Evolutionary conservation across 2,329 filamentous ascomycete genomes (phyloP), one percentile per base, ranked within the genome.

Genomic region (Dactylellina sp.): DNA sequence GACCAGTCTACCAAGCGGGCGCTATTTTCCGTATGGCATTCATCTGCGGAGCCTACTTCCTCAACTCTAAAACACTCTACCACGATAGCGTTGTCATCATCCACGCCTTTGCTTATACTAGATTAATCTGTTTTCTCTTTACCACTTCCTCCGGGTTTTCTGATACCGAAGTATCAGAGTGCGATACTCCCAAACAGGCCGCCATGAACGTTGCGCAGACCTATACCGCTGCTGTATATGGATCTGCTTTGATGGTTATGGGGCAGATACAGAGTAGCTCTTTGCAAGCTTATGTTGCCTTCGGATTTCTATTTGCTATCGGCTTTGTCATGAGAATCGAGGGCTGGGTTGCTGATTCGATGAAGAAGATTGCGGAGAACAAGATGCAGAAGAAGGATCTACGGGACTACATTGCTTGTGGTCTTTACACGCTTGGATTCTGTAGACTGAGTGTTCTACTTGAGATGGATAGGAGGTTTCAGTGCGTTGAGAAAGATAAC

Each of bases 1-100:
- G 62, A 25, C 62, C 62, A n/a, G 62, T 66, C 20, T 66, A 66
- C 40, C 62, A 66, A 40, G 52, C 62, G 25, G 62, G 62, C 22
- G 62, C 62, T 3, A 37, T 66, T 2, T 42, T 66, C 12, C 62
- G 62, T 16, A 57, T 57, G 32, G 18, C 42, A 1, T 35, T 66
- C 28, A 57, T 66, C 11, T 25, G 57, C 18, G 28, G 22, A 11
- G 62, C 50, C 1, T 66, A 66, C 20, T 5, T 49, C 1, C 25
- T 16, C n/a, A 49, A 53, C 25, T 66, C 62, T 9, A 24, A 49
- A 37, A 2, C 39, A 1, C 62, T 66, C 32, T 50, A 57, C 20
- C 62, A 66, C 40, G 62, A 66, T 39, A 66, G 50, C 50, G 16
- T 66, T 14, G 50, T 57, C 40, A 56, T 66, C 11, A 66, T 66